Evolutionary conservation across 1,284 basidiomycete genomes (phyloP).

Genomic region (Clitocybe nebularis): DNA sequence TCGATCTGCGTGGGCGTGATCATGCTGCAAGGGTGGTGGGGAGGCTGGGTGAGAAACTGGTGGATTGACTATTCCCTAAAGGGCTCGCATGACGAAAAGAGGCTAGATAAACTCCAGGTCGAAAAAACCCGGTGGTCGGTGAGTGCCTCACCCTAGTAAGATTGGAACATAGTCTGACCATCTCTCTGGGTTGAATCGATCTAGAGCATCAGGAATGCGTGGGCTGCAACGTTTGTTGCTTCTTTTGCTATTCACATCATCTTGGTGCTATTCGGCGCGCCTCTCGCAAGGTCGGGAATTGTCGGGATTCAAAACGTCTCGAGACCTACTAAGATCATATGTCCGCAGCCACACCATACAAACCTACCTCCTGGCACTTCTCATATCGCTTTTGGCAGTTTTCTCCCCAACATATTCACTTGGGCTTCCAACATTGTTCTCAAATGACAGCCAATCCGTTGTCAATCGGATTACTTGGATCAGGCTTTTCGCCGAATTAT

Average conservation of each 20-base stretch:
- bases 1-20: slow-evolving; percentile 58
- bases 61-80: slow-evolving; percentile 31
- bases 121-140: slow-evolving; percentile 37
- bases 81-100: slow-evolving; percentile 33
- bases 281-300: slow-evolving; percentile 49
- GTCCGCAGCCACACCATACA: slow-evolving; percentile 42
- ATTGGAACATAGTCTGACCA: slow-evolving; percentile 3
- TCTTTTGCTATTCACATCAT: slow-evolving; percentile 47
- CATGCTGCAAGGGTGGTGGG: slow-evolving; percentile 73
- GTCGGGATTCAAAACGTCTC: neutral
- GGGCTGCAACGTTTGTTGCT: slow-evolving; percentile 46
- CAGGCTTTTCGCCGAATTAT: slow-evolving; percentile 74
- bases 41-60: slow-evolving; percentile 59
- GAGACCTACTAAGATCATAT: slow-evolving; percentile 5
- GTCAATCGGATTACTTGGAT: slow-evolving; percentile 61
- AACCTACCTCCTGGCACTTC: slow-evolving; percentile 66
- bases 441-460: slow-evolving; percentile 36
- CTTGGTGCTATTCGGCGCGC: slow-evolving; percentile 74
- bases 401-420: slow-evolving; percentile 70
- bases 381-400: slow-evolving; percentile 64
- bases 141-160: slow-evolving; percentile 17
- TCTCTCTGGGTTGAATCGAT: slow-evolving; percentile 5
- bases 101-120: slow-evolving; percentile 36
- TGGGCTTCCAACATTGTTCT: slow-evolving; percentile 57
- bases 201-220: slow-evolving; percentile 48